Evolutionary conservation across 345 rosid species (phyloP).

Genomic region (Passiflora organensis): DNA sequence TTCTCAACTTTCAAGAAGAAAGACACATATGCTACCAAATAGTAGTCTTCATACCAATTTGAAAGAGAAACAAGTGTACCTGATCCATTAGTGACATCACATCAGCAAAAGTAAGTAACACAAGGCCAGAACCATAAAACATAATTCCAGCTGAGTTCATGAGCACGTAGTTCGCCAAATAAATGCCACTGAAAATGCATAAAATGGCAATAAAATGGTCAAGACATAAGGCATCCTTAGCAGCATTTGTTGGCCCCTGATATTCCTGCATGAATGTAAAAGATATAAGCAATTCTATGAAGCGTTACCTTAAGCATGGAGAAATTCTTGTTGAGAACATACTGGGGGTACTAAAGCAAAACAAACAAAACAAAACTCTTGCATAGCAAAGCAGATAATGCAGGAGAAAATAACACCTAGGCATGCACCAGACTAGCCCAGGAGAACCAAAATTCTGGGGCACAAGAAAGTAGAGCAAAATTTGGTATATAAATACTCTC

Average conservation of each 20-base stretch:
- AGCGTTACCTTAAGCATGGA: background rate
- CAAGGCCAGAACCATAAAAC: constrained; percentile 66
- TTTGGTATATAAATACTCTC: no score
- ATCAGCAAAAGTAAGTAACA: constrained; percentile 81
- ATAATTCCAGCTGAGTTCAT: constrained; percentile 80
- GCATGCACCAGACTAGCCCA: no score
- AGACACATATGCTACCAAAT: no score
- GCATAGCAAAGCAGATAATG: no score
- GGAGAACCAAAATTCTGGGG: no score
- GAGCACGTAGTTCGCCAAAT: constrained; percentile 64
- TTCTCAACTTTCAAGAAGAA: background rate
- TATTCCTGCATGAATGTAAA: constrained; percentile 42
- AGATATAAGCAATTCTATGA: constrained; percentile 12
- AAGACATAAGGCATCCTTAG: constrained; percentile 58
- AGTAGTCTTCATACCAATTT: no score
- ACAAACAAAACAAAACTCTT: no score
- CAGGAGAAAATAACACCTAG: no score
- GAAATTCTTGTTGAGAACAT: no score
- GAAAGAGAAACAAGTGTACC: constrained; percentile 35
- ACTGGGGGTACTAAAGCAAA: no score
- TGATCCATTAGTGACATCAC: constrained; percentile 85
- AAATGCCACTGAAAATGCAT: constrained; percentile 66
- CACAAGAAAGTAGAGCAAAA: no score
- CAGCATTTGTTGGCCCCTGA: constrained; percentile 37
- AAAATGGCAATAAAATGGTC: constrained; percentile 69